A percentile compares a stretch with the other conserved stretches of the same genome.
Evolutionary conservation across 805 yeast genomes (phyloP).

Genomic region (Monosporozyma aquatica): DNA sequence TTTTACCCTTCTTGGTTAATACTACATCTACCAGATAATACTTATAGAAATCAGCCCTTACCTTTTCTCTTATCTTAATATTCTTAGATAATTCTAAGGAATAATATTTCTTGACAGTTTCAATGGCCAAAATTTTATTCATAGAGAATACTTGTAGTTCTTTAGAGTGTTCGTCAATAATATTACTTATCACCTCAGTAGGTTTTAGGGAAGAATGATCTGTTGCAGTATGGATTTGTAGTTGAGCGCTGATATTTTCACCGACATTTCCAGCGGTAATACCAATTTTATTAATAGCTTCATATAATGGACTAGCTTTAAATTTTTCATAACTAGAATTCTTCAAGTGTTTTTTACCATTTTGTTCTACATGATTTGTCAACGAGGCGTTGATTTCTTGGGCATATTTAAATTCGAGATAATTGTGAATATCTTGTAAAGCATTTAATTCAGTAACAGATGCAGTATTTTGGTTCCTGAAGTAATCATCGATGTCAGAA

Average conservation of each 20-base stretch:
- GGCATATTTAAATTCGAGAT: slow-evolving; percentile 60
- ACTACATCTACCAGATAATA: slow-evolving; percentile 64
- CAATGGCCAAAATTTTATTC: slow-evolving; percentile 52
- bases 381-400: slow-evolving; percentile 33
- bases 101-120: slow-evolving; percentile 64
- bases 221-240: slow-evolving; percentile 61
- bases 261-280: slow-evolving; percentile 74
- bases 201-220: slow-evolving; percentile 56
- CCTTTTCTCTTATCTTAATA: slow-evolving; percentile 67
- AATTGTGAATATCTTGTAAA: slow-evolving; percentile 75
- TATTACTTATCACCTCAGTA: slow-evolving; percentile 43
- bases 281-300: slow-evolving; percentile 63
- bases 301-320: slow-evolving; percentile 52
- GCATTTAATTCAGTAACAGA: slow-evolving; percentile 53
- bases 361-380: slow-evolving; percentile 17
- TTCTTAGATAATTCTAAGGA: slow-evolving; percentile 76
- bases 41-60: slow-evolving; percentile 50
- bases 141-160: slow-evolving; percentile 35
- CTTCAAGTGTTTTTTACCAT: slow-evolving; percentile 48
- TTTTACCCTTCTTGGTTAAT: slow-evolving; percentile 74
- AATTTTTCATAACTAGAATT: slow-evolving; percentile 58
- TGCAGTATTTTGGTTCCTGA: slow-evolving; percentile 43
- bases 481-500: slow-evolving; percentile 45
- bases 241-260: slow-evolving; percentile 62
- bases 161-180: slow-evolving; percentile 27